Percentiles rank a stretch among this genome's conserved stretches.
phyloP scores from a whole-genome alignment of 257 asterid genomes.

The Coffea eugenioides region DNA sequence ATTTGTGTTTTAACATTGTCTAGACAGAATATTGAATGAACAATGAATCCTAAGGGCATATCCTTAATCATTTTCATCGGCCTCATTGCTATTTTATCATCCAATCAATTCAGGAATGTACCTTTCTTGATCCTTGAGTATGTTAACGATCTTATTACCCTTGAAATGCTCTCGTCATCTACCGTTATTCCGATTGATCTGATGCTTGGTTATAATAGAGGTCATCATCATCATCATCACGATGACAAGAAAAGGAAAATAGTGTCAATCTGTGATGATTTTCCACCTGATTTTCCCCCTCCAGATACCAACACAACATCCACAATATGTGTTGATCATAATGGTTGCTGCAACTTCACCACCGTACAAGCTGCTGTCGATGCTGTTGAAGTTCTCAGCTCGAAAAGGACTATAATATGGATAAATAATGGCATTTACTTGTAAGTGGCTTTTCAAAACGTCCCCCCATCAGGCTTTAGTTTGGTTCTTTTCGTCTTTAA shows the following conservation, averaged over 20 bases:
- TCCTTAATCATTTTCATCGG: slow-evolving; percentile 45
- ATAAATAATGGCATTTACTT: slow-evolving; percentile 75
- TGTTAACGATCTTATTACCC: slow-evolving; percentile 14
- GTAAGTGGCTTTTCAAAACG: slow-evolving; percentile 42
- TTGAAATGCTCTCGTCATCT: slow-evolving; percentile 18
- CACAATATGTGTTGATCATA: slow-evolving; percentile 66
- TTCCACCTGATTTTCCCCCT: slow-evolving; percentile 66
- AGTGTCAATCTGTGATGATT: slow-evolving; percentile 55
- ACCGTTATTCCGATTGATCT: slow-evolving; percentile 1
- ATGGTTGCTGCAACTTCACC: slow-evolving; percentile 92
- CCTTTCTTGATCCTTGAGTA: slow-evolving; percentile 10
- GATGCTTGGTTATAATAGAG: background rate
- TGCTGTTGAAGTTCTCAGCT: slow-evolving; percentile 53
- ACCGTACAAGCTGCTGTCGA: slow-evolving; percentile 88
- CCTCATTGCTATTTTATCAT: slow-evolving; percentile 47
- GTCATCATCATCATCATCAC: slow-evolving; percentile 20
- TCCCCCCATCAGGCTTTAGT: background rate
- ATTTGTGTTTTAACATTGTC: background rate
- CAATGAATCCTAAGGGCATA: slow-evolving; percentile 43
- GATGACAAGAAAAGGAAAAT: slow-evolving; percentile 21
- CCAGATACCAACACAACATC: slow-evolving; percentile 59
- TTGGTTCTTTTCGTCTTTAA: no score
- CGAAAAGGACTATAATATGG: slow-evolving; percentile 68
- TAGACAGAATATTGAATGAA: background rate
- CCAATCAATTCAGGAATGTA: slow-evolving; percentile 32